Evolutionary conservation across 495 filamentous ascomycete genomes (phyloP).

Genomic region (Trichoderma asperelloides): DNA sequence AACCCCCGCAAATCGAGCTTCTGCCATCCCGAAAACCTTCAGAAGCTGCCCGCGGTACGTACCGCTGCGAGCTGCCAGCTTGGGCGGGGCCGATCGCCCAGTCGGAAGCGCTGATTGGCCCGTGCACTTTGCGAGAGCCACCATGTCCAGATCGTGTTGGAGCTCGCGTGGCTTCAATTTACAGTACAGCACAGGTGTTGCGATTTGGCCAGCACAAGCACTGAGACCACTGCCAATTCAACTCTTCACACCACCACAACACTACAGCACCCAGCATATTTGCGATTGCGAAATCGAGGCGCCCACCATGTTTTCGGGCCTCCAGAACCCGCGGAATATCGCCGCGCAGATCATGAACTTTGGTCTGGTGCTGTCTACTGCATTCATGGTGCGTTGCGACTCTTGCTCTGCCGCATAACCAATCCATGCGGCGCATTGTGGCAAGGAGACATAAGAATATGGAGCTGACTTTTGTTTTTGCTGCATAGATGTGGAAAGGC

Average conservation of each 20-base stretch:
- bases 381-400: constrained; percentile 62
- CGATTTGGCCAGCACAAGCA: neutral
- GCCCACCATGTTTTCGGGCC: constrained; percentile 59
- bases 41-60: neutral
- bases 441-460: neutral
- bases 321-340: constrained; percentile 72
- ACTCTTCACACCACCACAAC: too few species aligned
- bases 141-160: constrained; percentile 3
- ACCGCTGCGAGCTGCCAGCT: neutral
- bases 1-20: constrained; percentile 1
- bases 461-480: neutral
- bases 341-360: constrained; percentile 92
- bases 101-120: neutral
- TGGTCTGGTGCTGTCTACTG: constrained; percentile 84
- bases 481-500: constrained; percentile 73
- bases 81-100: neutral
- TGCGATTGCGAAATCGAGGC: neutral
- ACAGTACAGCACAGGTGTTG: neutral
- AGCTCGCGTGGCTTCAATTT: constrained; percentile 1
- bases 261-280: too few species aligned
- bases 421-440: neutral
- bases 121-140: neutral
- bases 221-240: neutral
- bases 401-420: neutral
- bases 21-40: neutral